phyloP scores from a whole-genome alignment of 1,284 basidiomycete species.

The Mycosarcoma maydis region DNA sequence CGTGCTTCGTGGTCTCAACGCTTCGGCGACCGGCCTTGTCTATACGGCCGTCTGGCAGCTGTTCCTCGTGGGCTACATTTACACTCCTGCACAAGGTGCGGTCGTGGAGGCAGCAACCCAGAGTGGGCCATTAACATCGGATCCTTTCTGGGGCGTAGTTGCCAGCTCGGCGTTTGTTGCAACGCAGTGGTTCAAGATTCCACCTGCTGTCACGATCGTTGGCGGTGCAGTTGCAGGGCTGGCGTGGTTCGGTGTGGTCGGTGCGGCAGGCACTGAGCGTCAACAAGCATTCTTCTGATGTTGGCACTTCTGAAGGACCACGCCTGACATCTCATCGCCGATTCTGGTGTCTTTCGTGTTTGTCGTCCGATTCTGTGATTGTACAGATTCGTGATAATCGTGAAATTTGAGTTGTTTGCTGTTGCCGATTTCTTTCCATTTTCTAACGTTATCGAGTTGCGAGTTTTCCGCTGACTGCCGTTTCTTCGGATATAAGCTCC shows the following conservation, averaged over 20 bases:
- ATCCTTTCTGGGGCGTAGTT: slow-evolving; percentile 70
- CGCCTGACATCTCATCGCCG: too few species aligned
- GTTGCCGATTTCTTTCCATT: too few species aligned
- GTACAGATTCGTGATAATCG: too few species aligned
- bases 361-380: too few species aligned
- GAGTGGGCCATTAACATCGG: slow-evolving; percentile 67
- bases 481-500: too few species aligned
- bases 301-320: too few species aligned
- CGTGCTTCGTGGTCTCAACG: slow-evolving; percentile 72
- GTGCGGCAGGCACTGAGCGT: slow-evolving; percentile 31
- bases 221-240: slow-evolving; percentile 68
- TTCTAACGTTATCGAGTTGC: too few species aligned
- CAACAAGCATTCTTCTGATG: slow-evolving; percentile 37
- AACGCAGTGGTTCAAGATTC: slow-evolving; percentile 66
- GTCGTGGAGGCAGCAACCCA: slow-evolving; percentile 36
- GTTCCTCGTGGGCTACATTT: slow-evolving; percentile 66
- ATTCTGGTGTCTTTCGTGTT: too few species aligned
- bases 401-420: too few species aligned
- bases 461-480: too few species aligned
- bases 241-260: slow-evolving; percentile 68
- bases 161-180: slow-evolving; percentile 56
- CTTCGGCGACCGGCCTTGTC: slow-evolving; percentile 72
- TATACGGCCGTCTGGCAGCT: slow-evolving; percentile 73
- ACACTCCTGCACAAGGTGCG: slow-evolving; percentile 61
- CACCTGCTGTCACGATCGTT: slow-evolving; percentile 67